Evolutionary conservation across 2,329 filamentous ascomycete species (phyloP), one percentile per base, ranked within the genome.

Genomic region (Penicillium sp.): DNA sequence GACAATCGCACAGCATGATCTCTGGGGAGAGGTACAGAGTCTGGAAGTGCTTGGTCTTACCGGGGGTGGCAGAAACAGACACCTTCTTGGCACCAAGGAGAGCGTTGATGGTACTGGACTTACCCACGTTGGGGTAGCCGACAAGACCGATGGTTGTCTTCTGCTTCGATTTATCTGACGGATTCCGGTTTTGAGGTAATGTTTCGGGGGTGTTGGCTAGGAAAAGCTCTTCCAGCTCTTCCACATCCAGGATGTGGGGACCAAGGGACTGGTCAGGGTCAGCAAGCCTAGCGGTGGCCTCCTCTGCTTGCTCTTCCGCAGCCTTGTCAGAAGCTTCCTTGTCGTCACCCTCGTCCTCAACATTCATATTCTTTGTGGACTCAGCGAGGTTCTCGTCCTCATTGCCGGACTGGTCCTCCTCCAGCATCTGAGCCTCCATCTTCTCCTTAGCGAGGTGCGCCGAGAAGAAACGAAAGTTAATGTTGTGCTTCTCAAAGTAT

Each of bases 31-130:
- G 84, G 69, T 97, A 92, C 52, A 99, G 94, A 1, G 94, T 99
- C 74, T 99, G 94, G 78, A 99, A 99, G 68, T 99, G 94, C 78
- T 99, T 99, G 12, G 94, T 99, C 78, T 99, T 99, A 70, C 94
- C 94, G 3, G 94, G 94, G 1, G 94, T 99, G 12, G 93, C 88
- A 13, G 94, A 99, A 32, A 99, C 95, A 0, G 93, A 97, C 5
- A 99, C 94, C 77, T 97, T 99, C 79, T 97, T 99, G 49, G 94
- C 87, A 44, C 95, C 95, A 52, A 97, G 92, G n/a, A 99, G 83
- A 34, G 94, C 93, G 77, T 99, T 99, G 81, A 99, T 99, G 13
- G 94, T 99, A 42, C 92, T 97, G 1, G 95, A 99, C 77, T 99
- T 99, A 76, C 94, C 94, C 58, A 99, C 94, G 77, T 99, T 99